Evolutionary conservation across 2,329 filamentous ascomycete species (phyloP).

Genomic region (Cryphonectria naterciae): DNA sequence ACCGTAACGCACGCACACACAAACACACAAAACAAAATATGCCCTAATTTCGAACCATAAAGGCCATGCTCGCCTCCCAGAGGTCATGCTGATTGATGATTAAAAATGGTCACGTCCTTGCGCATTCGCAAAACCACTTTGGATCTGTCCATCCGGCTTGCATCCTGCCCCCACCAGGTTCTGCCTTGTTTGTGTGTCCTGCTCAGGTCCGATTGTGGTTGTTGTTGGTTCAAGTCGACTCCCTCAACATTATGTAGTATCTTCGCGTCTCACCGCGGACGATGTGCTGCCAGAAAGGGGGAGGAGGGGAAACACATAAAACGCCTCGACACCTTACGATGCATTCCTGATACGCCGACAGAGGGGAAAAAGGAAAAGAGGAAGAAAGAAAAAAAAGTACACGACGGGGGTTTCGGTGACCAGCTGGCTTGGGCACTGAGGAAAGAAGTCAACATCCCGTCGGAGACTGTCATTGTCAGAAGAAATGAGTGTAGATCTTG

Average conservation of each 20-base stretch:
- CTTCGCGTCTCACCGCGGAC: conserved; percentile 21
- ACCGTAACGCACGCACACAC: conserved; percentile 37
- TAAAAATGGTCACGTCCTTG: conserved; percentile 29
- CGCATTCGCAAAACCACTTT: conserved; percentile 17
- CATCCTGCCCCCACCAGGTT: background rate
- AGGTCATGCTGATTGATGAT: conserved; percentile 27
- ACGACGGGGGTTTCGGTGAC: conserved; percentile 41
- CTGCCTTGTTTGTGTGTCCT: background rate
- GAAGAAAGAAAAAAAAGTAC: conserved; percentile 57
- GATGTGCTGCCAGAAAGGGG: conserved; percentile 19
- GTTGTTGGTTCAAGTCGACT: conserved; percentile 9
- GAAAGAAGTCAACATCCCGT: conserved; percentile 22
- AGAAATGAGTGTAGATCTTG: conserved; percentile 99
- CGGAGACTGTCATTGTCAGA: conserved; percentile 64
- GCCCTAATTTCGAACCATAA: conserved; percentile 30
- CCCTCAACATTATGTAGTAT: conserved; percentile 26
- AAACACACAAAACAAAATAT: conserved; percentile 35
- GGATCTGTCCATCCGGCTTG: conserved; percentile 11
- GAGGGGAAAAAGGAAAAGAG: conserved; percentile 46
- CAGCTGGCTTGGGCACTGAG: conserved; percentile 12
- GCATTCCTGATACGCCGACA: conserved; percentile 37
- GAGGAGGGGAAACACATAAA: conserved; percentile 21
- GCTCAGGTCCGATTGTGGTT: conserved; percentile 9
- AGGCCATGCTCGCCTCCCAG: conserved; percentile 36
- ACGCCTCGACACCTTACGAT: conserved; percentile 37